These are phyloP conservation scores for Aspergillus nanangensis DNA, from an alignment of 495 filamentous ascomycete species.

Conservation along the genomic window DNA sequence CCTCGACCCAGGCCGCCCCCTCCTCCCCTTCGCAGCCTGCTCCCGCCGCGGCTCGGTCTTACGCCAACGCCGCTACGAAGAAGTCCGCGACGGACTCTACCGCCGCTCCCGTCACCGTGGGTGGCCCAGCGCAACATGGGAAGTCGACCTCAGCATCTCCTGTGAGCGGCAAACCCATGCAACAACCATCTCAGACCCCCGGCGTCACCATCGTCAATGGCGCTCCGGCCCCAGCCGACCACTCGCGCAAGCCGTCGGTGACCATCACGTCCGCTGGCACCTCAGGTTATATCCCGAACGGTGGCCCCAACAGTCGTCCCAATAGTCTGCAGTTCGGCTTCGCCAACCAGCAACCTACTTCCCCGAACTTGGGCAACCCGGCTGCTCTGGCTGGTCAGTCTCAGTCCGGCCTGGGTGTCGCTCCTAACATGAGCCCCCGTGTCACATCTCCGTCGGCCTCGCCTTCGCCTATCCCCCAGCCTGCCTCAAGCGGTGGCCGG, in stretches of 20 bases:
- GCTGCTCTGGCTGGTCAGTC: conserved; percentile 44
- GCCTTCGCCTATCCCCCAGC: conserved; percentile 85
- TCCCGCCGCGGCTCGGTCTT: conserved; percentile 51
- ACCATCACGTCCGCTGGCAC: conserved; percentile 80
- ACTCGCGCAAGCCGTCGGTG: conserved; percentile 78
- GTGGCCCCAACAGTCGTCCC: conserved; percentile 57
- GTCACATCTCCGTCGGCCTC: conserved; percentile 70
- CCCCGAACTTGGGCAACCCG: conserved; percentile 58
- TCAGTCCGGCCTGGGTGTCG: conserved; percentile 55
- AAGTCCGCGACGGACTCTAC: conserved; percentile 73
- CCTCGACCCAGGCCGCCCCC: conserved; percentile 42
- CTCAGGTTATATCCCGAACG: conserved; percentile 70
- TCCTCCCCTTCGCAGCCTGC: conserved; percentile 45
- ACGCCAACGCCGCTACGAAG: conserved; percentile 68
- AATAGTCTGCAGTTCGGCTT: conserved; percentile 76
- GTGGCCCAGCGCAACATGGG: conserved; percentile 74
- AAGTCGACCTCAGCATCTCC: conserved; percentile 72
- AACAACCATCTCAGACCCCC: conserved; percentile 41
- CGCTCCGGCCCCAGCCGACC: conserved; percentile 59
- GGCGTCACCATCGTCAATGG: conserved; percentile 69
- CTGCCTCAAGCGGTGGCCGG: conserved; percentile 77
- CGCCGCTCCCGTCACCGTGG: conserved; percentile 61
- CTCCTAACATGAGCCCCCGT: conserved; percentile 59
- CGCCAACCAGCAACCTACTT: conserved; percentile 54
- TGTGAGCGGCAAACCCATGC: conserved; percentile 80